Evolutionary conservation across 495 filamentous ascomycete species (phyloP).

Genomic region (Hamigera avellanea): DNA sequence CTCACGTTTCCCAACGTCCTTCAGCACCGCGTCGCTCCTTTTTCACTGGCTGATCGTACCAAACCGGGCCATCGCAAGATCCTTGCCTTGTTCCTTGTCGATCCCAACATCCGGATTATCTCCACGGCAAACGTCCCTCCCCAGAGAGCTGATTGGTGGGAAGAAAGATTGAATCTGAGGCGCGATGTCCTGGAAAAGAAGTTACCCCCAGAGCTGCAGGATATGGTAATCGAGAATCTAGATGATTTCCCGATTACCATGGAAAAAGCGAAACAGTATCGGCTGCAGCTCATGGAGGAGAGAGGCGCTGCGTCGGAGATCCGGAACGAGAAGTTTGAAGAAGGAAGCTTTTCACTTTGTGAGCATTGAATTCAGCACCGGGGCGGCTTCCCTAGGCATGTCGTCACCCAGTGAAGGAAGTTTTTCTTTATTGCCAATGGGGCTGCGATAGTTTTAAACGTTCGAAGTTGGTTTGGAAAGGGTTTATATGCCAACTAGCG

Average conservation of each 20-base stretch:
- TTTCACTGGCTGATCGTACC: slow-evolving; percentile 22
- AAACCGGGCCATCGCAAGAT: slow-evolving; percentile 34
- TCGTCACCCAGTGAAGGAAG: too few species aligned
- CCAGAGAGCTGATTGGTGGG: slow-evolving; percentile 17
- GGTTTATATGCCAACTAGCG: too few species aligned
- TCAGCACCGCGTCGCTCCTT: slow-evolving; percentile 33
- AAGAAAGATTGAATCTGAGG: background rate
- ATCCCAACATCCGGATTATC: slow-evolving; percentile 32
- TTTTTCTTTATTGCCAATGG: too few species aligned
- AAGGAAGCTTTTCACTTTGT: too few species aligned
- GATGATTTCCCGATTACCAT: background rate
- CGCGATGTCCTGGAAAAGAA: background rate
- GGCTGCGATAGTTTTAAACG: too few species aligned
- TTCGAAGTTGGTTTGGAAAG: too few species aligned
- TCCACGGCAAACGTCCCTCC: slow-evolving; percentile 39
- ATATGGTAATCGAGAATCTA: background rate
- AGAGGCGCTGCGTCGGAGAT: too few species aligned
- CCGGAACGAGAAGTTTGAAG: too few species aligned
- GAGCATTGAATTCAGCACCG: too few species aligned
- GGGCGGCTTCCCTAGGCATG: too few species aligned
- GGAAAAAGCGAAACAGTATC: background rate
- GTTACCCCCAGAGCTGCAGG: background rate
- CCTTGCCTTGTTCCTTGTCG: slow-evolving; percentile 36
- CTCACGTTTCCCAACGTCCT: slow-evolving; percentile 11
- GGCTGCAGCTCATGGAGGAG: too few species aligned